phyloP scores from a whole-genome alignment of 2,329 filamentous ascomycete species.

The Diplodia intermedia region DNA sequence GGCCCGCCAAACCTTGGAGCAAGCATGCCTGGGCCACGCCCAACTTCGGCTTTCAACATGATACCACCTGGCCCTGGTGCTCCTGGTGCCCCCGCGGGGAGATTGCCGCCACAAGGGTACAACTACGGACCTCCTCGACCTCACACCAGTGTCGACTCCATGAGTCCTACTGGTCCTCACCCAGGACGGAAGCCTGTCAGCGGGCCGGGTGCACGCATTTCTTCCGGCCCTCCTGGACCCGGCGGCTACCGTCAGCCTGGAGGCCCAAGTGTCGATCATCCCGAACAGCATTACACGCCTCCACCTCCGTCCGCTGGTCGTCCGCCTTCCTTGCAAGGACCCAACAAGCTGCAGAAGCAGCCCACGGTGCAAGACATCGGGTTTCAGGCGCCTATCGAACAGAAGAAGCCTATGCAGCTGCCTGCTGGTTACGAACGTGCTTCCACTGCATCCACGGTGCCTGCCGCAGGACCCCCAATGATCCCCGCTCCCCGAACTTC shows the following conservation, averaged over 20 bases:
- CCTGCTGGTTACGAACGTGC: constrained; percentile 30
- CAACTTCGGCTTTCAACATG: constrained; percentile 60
- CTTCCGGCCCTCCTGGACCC: constrained; percentile 41
- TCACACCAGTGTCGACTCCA: constrained; percentile 47
- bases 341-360: constrained; percentile 52
- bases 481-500: constrained; percentile 12
- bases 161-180: constrained; percentile 45
- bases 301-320: constrained; percentile 50
- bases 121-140: constrained; percentile 45
- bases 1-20: constrained; percentile 57
- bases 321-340: constrained; percentile 52
- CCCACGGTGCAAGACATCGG: constrained; percentile 46
- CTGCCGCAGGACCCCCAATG: constrained; percentile 11
- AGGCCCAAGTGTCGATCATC: constrained; percentile 47
- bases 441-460: constrained; percentile 10
- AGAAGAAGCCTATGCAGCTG: constrained; percentile 43
- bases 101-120: constrained; percentile 35
- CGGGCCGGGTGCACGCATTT: constrained; percentile 36
- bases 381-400: constrained; percentile 41
- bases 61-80: constrained; percentile 46
- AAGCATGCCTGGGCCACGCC: constrained; percentile 48
- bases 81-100: constrained; percentile 39
- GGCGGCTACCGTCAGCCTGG: constrained; percentile 47
- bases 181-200: constrained; percentile 39
- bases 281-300: constrained; percentile 39